Evolutionary conservation across 1,284 basidiomycete genomes (phyloP).

Genomic region (Irpex rosettiformis): DNA sequence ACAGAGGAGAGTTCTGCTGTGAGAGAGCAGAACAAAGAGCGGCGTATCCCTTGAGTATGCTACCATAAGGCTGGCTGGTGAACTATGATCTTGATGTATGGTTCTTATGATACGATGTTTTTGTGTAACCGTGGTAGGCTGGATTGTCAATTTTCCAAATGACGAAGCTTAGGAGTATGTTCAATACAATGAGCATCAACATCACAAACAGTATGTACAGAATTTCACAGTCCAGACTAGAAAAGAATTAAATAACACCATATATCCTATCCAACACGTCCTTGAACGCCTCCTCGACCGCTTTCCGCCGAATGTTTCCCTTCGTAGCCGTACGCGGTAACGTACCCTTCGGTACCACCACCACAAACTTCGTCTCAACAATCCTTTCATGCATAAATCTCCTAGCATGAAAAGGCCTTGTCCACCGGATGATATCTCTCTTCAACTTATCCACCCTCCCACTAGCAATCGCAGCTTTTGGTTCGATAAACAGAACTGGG

Average conservation of each 20-base stretch:
- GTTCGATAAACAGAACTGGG: slow-evolving; percentile 65
- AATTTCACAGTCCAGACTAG: too few species aligned
- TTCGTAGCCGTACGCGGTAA: slow-evolving; percentile 66
- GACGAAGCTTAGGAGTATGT: too few species aligned
- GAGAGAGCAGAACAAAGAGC: not conserved
- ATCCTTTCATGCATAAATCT: slow-evolving; percentile 68
- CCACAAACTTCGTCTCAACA: slow-evolving; percentile 47
- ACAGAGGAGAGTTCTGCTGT: not conserved
- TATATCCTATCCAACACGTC: slow-evolving; percentile 48
- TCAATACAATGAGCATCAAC: not conserved
- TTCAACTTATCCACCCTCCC: slow-evolving; percentile 45
- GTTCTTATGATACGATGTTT: too few species aligned
- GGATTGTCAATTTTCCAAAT: too few species aligned
- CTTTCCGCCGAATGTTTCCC: slow-evolving; percentile 62
- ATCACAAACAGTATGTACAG: not conserved
- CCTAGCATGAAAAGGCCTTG: slow-evolving; percentile 53
- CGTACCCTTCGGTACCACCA: slow-evolving; percentile 50
- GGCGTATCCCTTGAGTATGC: too few species aligned
- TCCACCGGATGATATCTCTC: slow-evolving; percentile 59
- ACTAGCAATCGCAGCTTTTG: slow-evolving; percentile 32
- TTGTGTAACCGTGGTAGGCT: too few species aligned
- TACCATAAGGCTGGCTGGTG: too few species aligned
- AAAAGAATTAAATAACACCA: too few species aligned
- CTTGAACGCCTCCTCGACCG: slow-evolving; percentile 56
- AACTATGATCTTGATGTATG: too few species aligned